Conservation (phyloP, 768 basidiomycete genomes). For the Xanthoconium purpureum region DNA sequence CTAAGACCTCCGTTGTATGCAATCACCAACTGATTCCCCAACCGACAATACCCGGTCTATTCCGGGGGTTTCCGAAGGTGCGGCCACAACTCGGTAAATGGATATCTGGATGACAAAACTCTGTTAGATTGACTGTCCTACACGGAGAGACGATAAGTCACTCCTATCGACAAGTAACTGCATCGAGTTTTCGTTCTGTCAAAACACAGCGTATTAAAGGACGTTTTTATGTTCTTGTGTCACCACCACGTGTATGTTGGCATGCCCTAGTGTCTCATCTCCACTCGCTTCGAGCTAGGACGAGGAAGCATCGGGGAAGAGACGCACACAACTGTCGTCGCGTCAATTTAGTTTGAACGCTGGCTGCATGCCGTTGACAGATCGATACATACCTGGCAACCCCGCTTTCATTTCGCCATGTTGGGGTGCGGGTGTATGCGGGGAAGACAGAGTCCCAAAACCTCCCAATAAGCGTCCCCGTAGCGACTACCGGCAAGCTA, state of each 20-base stretch:
- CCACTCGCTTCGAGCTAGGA: not conserved
- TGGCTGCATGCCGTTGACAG: not conserved
- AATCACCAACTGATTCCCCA: not conserved
- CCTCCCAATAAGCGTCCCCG: not conserved
- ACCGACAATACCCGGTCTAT: constrained; percentile 3
- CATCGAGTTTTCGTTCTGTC: too few species aligned
- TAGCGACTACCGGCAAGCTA: not conserved
- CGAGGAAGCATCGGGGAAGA: not conserved
- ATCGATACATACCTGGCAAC: not conserved
- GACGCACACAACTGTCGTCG: not conserved
- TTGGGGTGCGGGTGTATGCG: not conserved
- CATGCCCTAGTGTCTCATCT: not conserved
- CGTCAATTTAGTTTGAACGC: not conserved
- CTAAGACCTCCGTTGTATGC: not conserved
- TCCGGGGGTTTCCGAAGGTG: constrained; percentile 5
- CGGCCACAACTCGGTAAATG: not conserved
- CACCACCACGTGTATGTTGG: not conserved
- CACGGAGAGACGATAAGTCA: not conserved
- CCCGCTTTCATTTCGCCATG: not conserved
- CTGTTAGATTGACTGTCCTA: too few species aligned
- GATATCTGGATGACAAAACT: not conserved
- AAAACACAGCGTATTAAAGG: not conserved
- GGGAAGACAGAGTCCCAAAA: not conserved
- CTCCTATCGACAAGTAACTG: too few species aligned
- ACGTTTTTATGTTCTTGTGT: too few species aligned